Percentiles rank a stretch among this genome's conserved stretches.
phyloP scores from a whole-genome alignment of 345 rosid genomes.

The Conringia planisiliqua region DNA sequence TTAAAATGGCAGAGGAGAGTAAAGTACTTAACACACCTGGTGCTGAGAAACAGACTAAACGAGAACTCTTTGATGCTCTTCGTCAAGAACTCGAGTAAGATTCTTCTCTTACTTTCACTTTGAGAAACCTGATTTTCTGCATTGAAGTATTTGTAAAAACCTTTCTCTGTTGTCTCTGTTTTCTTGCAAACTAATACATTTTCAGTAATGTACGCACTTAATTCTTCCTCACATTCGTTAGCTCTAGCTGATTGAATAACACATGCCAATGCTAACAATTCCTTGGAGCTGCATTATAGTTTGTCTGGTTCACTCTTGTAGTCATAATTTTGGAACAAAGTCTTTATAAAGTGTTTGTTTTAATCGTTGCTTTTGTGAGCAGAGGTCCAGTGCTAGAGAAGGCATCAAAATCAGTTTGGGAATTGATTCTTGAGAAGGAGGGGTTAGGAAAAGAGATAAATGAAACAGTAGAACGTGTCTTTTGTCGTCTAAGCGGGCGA shows the following conservation, averaged over 20 bases:
- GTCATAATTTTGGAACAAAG: not conserved
- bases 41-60: constrained; percentile 87
- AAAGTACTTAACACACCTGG: constrained; percentile 85
- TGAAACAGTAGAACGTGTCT: constrained; percentile 65
- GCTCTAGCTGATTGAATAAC: not conserved
- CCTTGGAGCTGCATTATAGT: not conserved
- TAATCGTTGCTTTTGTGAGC: not conserved
- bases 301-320: not conserved
- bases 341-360: not conserved
- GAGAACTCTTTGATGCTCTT: constrained; percentile 84
- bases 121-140: not conserved
- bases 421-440: constrained; percentile 68
- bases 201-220: not conserved
- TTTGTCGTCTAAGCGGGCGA: constrained; percentile 66
- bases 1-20: constrained; percentile 86
- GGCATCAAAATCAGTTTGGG: constrained; percentile 99
- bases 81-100: constrained; percentile 57
- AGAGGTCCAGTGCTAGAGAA: constrained; percentile 90
- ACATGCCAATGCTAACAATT: not conserved
- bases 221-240: not conserved
- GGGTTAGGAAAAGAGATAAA: constrained; percentile 75
- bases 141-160: not conserved
- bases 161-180: not conserved
- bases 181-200: not conserved
- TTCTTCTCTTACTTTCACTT: not conserved